Evolutionary conservation across 179 eudicot genomes (phyloP), one percentile per base, ranked within the genome.

Genomic region (Sideroxylon spinosum): DNA sequence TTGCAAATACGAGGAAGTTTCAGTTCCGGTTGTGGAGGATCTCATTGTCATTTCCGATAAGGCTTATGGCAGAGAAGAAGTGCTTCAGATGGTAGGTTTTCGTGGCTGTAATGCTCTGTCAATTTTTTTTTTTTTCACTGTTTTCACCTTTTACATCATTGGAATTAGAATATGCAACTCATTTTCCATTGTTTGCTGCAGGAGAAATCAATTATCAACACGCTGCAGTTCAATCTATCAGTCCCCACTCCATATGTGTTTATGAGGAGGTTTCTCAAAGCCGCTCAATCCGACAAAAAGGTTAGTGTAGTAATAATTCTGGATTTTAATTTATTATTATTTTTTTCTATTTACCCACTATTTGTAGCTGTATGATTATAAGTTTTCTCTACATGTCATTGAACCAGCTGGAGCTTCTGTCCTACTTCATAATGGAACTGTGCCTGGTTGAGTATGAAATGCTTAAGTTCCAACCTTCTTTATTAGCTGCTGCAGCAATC

Each of bases 1-100:
- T 20, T 88, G 86, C 85, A 88, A 88, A 53, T 88, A 88, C 32
- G 89, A 86, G 53, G 91, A 88, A 76, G 86, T 86, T 50, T 82
- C 84, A 12, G 88, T 85, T 50, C 91, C 88, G 6, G 78, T 86
- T 59, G 84, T 85, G 2, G 98, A 95, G 2, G 98, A 95, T 74
- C 79, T 95, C 48, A 85, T 93, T 37, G 82, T 88, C 67, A 95
- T 95, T 7, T 89, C 98, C 25, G 98, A 95, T 73, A 90, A 85
- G 77, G 97, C 98, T 76, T 95, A 90, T 80, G 26, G 79, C 28
- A 89, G 97, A 77, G 76, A 84, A 76, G 93, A 95, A 66, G 86
- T 95, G 57, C 95, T 95, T 76, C 89, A 91, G 9, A 91, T 93
- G 97, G 97, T 92, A 85, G 52, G 71, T 16, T 65, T 17, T 26